A percentile compares a stretch with the other conserved stretches of the same genome.
These are phyloP conservation scores for Posidonia oceanica DNA, from an alignment of 116 monocot genomes.

Conservation along the genomic window DNA sequence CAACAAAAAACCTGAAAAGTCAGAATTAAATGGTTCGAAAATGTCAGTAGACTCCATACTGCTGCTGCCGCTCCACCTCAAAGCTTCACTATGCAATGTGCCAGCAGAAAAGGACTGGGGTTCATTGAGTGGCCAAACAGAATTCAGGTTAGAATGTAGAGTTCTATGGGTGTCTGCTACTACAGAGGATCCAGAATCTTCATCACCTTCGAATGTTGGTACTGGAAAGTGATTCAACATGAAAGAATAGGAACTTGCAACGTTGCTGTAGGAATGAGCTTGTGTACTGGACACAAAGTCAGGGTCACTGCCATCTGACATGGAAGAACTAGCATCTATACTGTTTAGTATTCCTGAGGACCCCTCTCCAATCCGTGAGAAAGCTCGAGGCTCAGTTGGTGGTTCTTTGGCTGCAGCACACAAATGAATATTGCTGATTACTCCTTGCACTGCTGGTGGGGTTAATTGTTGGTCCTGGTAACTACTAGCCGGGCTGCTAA, in stretches of 20 bases:
- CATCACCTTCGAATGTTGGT: neutral
- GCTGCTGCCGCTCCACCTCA: neutral
- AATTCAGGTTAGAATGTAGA: neutral
- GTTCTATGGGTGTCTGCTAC: neutral
- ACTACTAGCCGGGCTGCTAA: conserved; percentile 31
- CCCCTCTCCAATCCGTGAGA: neutral
- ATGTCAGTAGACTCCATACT: neutral
- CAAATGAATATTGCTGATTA: conserved; percentile 14
- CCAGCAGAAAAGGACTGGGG: neutral
- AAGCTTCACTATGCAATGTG: neutral
- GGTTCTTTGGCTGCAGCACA: conserved; percentile 1
- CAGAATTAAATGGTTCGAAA: neutral
- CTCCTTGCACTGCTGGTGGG: conserved; percentile 16
- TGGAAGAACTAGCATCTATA: neutral
- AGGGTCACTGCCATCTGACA: neutral
- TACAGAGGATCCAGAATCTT: neutral
- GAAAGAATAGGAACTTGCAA: neutral
- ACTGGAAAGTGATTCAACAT: neutral
- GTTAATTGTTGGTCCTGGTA: conserved; percentile 21
- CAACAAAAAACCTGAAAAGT: neutral
- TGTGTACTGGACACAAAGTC: neutral
- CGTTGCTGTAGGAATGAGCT: neutral
- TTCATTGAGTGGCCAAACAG: neutral
- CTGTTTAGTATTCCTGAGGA: neutral
- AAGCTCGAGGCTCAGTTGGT: neutral